Evolutionary conservation across 371 early-diverging fungal species (phyloP), one percentile per base, ranked within the genome.

Genomic region (Parasitella parasitica): DNA sequence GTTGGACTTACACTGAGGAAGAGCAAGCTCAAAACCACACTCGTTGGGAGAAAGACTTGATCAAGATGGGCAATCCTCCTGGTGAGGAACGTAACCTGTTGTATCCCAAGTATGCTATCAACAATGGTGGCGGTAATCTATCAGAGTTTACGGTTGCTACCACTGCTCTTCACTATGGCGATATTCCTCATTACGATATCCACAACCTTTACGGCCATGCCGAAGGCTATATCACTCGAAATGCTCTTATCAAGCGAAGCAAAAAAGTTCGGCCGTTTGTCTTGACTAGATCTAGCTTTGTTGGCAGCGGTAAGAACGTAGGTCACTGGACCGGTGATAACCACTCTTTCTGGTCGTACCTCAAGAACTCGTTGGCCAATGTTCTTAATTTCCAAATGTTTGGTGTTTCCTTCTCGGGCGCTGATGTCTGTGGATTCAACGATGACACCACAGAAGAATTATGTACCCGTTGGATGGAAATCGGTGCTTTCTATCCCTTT

Each of bases 401-500:
- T 61, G 91, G 91, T 36, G 81, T 91, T 43, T 78, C 81, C 22
- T 82, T 85, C 67, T 70, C 77, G 22, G 91, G 91, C 3, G 85
- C 89, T 11, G 91, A 91, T 63, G 81, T 91, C 46, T 87, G 91
- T 30, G 91, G 91, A 20, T 91, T 91, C 68, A 82, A 85, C 54
- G 78, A 70, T 4, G 72, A 82, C 20, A 76, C 89, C 3, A 75
- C 78, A 5, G 80, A 86, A 37, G 73, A 84, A 53, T 71, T 91
- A 18, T 81, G 88, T 69, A 81, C 85, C 16, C 82, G 90, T 20
- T 90, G 91, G 91, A 79, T 80, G 61, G 83, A 84, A 63, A 71
- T 91, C 27, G 93, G 92, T 4, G 70, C 90, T n/a, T 87, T 92
- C 61, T 89, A 90, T 63, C 91, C 93, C 2, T 92, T 92, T 73